A percentile compares a stretch with the other conserved stretches of the same genome.
phyloP scores from a whole-genome alignment of 2,329 filamentous ascomycete genomes.

The Amylocarpus encephaloides region DNA sequence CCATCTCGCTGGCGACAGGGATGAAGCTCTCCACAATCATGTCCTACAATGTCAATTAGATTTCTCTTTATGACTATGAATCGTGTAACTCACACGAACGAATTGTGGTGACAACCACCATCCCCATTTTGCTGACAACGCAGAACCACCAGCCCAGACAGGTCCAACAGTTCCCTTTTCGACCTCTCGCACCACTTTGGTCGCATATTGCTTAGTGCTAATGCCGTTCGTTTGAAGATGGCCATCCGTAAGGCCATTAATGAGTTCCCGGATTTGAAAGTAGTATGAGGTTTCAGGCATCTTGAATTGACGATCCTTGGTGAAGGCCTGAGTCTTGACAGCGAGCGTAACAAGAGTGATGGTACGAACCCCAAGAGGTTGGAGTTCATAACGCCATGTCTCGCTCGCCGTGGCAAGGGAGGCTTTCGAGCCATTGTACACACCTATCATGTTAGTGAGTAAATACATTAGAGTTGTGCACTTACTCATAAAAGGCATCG shows the following conservation, averaged over 20 bases:
- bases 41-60: constrained; percentile 3
- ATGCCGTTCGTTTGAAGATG: constrained; percentile 4
- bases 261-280: constrained; percentile 3
- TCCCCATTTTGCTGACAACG: background rate
- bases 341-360: constrained; percentile 12
- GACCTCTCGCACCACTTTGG: constrained; percentile 2
- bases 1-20: constrained; percentile 5
- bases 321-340: constrained; percentile 11
- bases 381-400: constrained; percentile 14
- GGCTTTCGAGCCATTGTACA: constrained; percentile 17
- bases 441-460: constrained; percentile 12
- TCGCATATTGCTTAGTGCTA: constrained; percentile 2
- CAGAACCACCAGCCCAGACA: constrained; percentile 3
- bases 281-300: constrained; percentile 16
- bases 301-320: background rate
- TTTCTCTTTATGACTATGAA: background rate
- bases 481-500: constrained; percentile 7
- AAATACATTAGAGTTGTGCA: background rate
- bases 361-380: constrained; percentile 12
- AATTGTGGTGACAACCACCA: background rate
- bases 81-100: background rate
- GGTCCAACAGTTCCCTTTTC: constrained; percentile 5
- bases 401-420: constrained; percentile 8
- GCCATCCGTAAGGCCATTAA: constrained; percentile 1
- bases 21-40: constrained; percentile 1